Evolutionary conservation across 169 alveolate species (phyloP).

Genomic region (Cystoisospora suis): DNA sequence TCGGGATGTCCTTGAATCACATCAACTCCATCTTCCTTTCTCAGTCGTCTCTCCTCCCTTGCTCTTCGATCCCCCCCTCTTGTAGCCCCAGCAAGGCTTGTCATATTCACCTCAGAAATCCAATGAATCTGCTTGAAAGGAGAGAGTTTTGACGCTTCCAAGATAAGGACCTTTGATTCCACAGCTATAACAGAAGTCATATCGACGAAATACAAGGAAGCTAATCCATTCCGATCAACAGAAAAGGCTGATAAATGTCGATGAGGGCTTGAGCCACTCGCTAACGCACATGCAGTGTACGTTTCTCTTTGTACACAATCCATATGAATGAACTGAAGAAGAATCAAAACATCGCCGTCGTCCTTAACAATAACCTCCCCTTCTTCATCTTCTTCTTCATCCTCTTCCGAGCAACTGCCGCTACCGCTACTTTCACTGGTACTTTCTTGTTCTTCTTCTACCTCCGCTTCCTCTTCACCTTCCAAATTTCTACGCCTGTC

Average conservation of each 20-base stretch:
- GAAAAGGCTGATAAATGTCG: conserved; percentile 23
- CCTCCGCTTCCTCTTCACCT: background rate
- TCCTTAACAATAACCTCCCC: background rate
- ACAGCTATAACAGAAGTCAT: conserved; percentile 27
- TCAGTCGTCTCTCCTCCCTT: too few relatives aligned
- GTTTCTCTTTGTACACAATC: conserved; percentile 55
- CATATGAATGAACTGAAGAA: conserved; percentile 27
- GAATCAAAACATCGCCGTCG: background rate
- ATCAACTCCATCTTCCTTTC: too few relatives aligned
- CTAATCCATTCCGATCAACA: conserved; percentile 33
- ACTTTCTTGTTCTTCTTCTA: background rate
- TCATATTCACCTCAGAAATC: background rate
- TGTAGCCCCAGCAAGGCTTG: background rate
- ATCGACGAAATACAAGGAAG: conserved; percentile 31
- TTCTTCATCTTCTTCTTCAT: background rate
- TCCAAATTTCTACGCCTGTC: background rate
- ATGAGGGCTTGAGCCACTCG: conserved; percentile 32
- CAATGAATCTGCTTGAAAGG: conserved; percentile 43
- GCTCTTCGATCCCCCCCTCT: background rate
- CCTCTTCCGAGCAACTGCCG: background rate
- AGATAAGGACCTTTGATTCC: background rate
- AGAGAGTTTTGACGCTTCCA: conserved; percentile 30
- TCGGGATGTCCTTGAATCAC: too few relatives aligned
- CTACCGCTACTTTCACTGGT: background rate
- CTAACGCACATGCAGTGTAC: conserved; percentile 22